Conservation (phyloP, 306 rosid genomes). For the Alnus glutinosa region DNA sequence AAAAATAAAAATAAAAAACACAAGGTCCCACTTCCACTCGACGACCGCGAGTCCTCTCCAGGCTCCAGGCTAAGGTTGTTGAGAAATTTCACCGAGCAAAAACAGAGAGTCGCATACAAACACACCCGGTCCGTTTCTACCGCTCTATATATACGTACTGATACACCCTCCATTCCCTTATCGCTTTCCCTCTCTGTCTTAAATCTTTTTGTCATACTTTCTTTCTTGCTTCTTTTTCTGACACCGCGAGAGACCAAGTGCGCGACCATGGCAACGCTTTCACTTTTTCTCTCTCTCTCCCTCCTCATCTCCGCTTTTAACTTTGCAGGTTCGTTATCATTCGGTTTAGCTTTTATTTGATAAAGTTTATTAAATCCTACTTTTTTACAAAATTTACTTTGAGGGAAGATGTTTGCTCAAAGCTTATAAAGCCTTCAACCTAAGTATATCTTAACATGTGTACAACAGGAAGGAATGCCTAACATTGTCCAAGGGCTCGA, state of each 20-base stretch:
- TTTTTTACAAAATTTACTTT: too few relatives aligned
- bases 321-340: slow-evolving; percentile 45
- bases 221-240: neutral
- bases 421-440: too few relatives aligned
- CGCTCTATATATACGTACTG: neutral
- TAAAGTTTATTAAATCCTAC: too few relatives aligned
- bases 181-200: neutral
- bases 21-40: neutral
- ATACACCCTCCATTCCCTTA: neutral
- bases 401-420: too few relatives aligned
- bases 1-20: too few relatives aligned
- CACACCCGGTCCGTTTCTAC: neutral
- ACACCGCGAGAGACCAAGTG: neutral
- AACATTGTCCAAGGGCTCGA: too few relatives aligned
- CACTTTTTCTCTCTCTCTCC: slow-evolving; percentile 33
- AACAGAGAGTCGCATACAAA: too few relatives aligned
- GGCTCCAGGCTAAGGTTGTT: neutral
- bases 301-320: slow-evolving; percentile 33
- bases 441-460: too few relatives aligned
- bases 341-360: neutral
- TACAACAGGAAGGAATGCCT: too few relatives aligned
- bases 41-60: neutral
- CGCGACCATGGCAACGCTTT: slow-evolving; percentile 44
- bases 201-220: neutral
- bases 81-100: neutral